These are phyloP conservation scores for Fusarium nurragi DNA, from an alignment of 2,329 filamentous ascomycete genomes.

Conservation along the genomic window DNA sequence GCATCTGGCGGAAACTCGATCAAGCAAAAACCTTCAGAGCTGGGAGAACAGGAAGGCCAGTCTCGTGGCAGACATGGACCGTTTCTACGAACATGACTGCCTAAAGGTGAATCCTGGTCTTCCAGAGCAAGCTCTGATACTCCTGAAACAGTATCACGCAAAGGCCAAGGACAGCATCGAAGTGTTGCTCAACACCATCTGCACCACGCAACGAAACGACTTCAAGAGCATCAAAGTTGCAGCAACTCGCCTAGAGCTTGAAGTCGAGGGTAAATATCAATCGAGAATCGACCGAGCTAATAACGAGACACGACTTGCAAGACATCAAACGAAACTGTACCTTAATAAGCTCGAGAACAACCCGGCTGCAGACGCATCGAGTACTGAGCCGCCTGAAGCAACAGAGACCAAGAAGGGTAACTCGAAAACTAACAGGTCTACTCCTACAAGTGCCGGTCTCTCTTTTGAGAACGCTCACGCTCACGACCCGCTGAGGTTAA, in stretches of 20 bases:
- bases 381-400: neutral
- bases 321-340: too few relatives aligned
- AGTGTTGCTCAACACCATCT: neutral
- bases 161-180: neutral
- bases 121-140: neutral
- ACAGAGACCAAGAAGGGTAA: neutral
- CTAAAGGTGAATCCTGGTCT: neutral
- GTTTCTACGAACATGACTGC: neutral
- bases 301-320: too few relatives aligned
- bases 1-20: neutral
- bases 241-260: neutral
- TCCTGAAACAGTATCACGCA: neutral
- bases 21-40: neutral
- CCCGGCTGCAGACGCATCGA: neutral
- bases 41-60: neutral
- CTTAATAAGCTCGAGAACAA: too few relatives aligned
- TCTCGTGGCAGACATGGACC: neutral
- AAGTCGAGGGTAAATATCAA: neutral
- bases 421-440: too few relatives aligned
- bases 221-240: neutral
- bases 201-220: neutral
- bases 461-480: neutral
- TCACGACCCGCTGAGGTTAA: neutral
- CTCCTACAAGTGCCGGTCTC: slow-evolving; percentile 2
- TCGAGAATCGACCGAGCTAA: neutral